A percentile compares a stretch with the other conserved stretches of the same genome.
These are phyloP conservation scores for Venturia effusa DNA, from an alignment of 2,329 filamentous ascomycete genomes.

Conservation along the genomic window DNA sequence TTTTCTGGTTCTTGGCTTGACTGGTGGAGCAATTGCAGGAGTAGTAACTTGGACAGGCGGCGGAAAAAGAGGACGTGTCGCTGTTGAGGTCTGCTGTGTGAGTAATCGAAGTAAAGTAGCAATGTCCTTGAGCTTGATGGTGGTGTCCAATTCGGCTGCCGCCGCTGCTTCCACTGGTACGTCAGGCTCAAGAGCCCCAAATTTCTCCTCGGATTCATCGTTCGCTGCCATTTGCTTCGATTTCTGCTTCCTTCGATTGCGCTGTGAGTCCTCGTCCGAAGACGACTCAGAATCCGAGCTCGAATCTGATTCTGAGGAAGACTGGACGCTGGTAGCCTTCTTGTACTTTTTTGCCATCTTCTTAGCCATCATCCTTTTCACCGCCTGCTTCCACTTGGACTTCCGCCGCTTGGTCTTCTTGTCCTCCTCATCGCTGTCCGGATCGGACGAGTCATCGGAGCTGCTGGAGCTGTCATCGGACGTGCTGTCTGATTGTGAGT, in stretches of 20 bases:
- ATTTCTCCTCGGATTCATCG: conserved; percentile 14
- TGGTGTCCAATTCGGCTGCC: not conserved
- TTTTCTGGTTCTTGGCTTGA: not conserved
- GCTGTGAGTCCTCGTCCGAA: conserved; percentile 12
- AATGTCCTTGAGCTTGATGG: not conserved
- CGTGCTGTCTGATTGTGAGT: conserved; percentile 2
- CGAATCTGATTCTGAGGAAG: conserved; percentile 12
- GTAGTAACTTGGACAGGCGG: not conserved
- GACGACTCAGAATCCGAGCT: conserved; percentile 11
- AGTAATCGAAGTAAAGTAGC: not conserved
- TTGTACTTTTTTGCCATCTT: conserved; percentile 14
- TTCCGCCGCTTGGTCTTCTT: conserved; percentile 8
- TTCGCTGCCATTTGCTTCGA: conserved; percentile 14
- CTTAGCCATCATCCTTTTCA: conserved; percentile 15
- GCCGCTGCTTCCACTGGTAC: not conserved
- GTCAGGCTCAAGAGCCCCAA: not conserved
- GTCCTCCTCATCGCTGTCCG: conserved; percentile 5
- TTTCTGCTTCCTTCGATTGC: conserved; percentile 15
- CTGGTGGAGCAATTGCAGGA: not conserved
- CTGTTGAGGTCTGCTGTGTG: not conserved
- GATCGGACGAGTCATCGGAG: not conserved
- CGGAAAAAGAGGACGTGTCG: not conserved
- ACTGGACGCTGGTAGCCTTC: conserved; percentile 14
- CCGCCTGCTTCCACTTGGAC: conserved; percentile 15
- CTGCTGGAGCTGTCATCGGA: conserved; percentile 4